Evolutionary conservation across 306 rosid species (phyloP).

Genomic region (Aeschynomene evenia): DNA sequence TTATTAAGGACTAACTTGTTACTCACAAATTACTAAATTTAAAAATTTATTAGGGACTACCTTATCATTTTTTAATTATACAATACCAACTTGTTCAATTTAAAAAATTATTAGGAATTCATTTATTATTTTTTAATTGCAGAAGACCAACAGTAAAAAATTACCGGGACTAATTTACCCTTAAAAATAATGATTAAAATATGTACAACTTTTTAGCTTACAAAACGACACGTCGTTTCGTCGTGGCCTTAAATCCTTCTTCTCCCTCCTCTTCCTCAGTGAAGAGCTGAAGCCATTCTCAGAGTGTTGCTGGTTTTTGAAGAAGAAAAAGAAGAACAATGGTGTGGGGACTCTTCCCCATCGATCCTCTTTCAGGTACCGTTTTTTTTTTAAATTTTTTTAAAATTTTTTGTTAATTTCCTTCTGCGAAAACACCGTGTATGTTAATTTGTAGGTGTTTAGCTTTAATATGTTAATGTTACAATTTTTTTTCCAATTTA

Average conservation of each 20-base stretch:
- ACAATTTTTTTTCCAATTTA: not conserved
- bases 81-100: too few relatives aligned
- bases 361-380: slow-evolving; percentile 67
- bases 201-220: too few relatives aligned
- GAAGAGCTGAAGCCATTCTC: not conserved
- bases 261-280: not conserved
- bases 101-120: too few relatives aligned
- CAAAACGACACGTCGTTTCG: not conserved
- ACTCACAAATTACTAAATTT: too few relatives aligned
- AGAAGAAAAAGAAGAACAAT: slow-evolving; percentile 36
- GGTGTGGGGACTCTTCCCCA: slow-evolving; percentile 90
- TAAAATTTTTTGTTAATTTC: not conserved
- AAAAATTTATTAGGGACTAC: too few relatives aligned
- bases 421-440: not conserved
- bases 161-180: too few relatives aligned
- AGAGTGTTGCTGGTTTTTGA: not conserved
- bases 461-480: not conserved
- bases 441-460: not conserved
- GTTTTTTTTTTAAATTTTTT: not conserved
- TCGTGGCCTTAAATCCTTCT: not conserved
- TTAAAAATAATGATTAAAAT: too few relatives aligned
- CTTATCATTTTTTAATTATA: too few relatives aligned
- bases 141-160: too few relatives aligned
- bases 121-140: too few relatives aligned
- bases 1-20: too few relatives aligned